Base-by-base conservation (phyloP, 306 rosid species). In the Prunus persica region DNA sequence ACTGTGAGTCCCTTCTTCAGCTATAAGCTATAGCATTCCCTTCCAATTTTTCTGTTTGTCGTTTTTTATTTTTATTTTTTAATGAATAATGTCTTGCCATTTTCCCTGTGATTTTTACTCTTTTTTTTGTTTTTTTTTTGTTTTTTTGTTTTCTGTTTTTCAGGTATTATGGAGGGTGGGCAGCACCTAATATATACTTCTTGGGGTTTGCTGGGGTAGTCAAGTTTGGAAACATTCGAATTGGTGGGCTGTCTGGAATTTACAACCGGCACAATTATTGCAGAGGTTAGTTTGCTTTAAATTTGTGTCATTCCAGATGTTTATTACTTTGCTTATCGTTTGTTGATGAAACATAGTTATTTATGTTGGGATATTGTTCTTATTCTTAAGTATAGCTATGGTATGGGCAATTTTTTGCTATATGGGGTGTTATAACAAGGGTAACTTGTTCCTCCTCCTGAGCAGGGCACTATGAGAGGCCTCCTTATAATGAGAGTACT, bases 81-180 rank as follows among this genome's bases (percentile, higher is more conserved):
- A 15, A 65, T 18, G 24, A 65, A 65, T 34, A 2, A 15, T 47
- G 13, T 27, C 24, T 49, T 27, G 76, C 14, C 8, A 10, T 13
- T 22, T 15, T 14, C 13, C 41, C 16, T 11, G 47, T 32, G 28
- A 16, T 13, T 46, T 38, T 46, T 10, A 19, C 9, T 66, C 32
- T 34, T 54, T 2, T 7, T 65, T 18, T 69, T 20, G 24, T 22
- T 22, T 22, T 22, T 0, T 22, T 22, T 22, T 22, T 22, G 0
- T 28, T 2, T 2, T 27, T 27, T 27, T 55, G 22, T 50, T 38
- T 79, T 14, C 67, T 90, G 97, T 22, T 58, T 38, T 79, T n/a
- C 69, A 94, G 98, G 84, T 95, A 89, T 77, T 89, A 90, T 84
- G 99, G 99, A 82, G 99, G 97, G 73, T 92, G 93, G 96, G 97